phyloP scores from a whole-genome alignment of 2,329 filamentous ascomycete species.

The Aspergillus amoenus region DNA sequence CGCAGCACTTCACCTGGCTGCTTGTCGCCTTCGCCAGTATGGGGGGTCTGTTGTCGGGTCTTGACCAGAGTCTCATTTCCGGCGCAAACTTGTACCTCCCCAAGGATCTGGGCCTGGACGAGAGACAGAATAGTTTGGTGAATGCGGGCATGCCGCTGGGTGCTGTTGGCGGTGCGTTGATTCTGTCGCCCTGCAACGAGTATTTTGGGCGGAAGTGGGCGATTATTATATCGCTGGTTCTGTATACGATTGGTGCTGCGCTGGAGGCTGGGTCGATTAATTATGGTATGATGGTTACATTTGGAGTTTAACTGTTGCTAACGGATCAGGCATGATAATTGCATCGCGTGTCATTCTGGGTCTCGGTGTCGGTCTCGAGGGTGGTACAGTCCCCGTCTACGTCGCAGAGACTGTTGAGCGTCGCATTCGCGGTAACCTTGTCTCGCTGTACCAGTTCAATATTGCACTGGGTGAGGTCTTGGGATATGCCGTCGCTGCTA shows the following conservation, averaged over 20 bases:
- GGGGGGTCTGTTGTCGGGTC: constrained; percentile 69
- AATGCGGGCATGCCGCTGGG: constrained; percentile 71
- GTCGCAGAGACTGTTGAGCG: constrained; percentile 68
- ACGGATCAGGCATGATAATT: constrained; percentile 60
- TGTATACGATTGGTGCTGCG: constrained; percentile 69
- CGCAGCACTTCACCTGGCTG: constrained; percentile 65
- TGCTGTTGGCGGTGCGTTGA: constrained; percentile 67
- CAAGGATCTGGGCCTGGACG: constrained; percentile 54
- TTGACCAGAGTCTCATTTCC: constrained; percentile 72
- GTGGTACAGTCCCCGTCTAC: constrained; percentile 72
- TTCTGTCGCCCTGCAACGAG: constrained; percentile 67
- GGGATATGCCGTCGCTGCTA: constrained; percentile 70
- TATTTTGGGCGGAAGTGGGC: constrained; percentile 65
- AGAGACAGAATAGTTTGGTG: constrained; percentile 62
- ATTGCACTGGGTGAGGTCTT: constrained; percentile 73
- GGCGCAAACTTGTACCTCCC: constrained; percentile 67
- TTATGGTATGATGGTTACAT: constrained; percentile 43
- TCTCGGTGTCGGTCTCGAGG: constrained; percentile 69
- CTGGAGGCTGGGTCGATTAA: constrained; percentile 67
- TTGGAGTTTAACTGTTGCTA: background rate
- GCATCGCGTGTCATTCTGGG: constrained; percentile 67
- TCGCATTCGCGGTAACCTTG: constrained; percentile 67
- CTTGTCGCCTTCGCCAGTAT: constrained; percentile 72
- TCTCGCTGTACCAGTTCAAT: constrained; percentile 73
- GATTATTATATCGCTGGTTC: constrained; percentile 66